Conservation (phyloP, 208 protist species). For the Acanthamoeba royreba region DNA sequence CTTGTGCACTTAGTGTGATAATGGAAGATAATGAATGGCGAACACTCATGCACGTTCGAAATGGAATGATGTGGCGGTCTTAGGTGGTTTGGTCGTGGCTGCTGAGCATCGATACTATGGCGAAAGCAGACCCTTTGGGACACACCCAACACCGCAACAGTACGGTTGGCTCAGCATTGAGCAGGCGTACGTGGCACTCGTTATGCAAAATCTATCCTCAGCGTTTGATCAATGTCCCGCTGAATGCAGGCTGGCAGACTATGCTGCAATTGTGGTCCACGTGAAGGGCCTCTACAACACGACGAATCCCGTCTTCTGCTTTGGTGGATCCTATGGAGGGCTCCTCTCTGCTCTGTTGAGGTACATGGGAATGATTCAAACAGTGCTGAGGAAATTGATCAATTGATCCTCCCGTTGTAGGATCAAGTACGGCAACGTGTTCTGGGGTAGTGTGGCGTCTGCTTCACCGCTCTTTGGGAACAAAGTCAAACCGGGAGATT, state of each 20-base stretch:
- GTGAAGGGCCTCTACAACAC: constrained; percentile 51
- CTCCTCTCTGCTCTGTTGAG: not conserved
- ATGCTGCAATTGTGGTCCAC: constrained; percentile 68
- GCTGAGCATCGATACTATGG: constrained; percentile 86
- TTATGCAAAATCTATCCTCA: too few relatives aligned
- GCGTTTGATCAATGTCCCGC: not conserved
- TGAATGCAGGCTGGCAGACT: constrained; percentile 80
- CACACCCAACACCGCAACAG: constrained; percentile 36
- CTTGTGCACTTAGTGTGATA: too few relatives aligned
- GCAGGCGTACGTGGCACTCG: constrained; percentile 77
- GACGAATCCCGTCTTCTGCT: constrained; percentile 71
- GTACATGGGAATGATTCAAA: not conserved
- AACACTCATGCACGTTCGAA: too few relatives aligned
- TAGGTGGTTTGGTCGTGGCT: constrained; percentile 83
- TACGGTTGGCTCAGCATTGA: constrained; percentile 69
- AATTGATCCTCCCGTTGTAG: too few relatives aligned
- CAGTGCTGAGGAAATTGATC: too few relatives aligned
- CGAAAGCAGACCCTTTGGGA: constrained; percentile 73
- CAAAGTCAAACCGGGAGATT: not conserved
- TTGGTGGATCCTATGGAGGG: constrained; percentile 82
- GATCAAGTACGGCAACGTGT: not conserved
- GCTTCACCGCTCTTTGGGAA: not conserved
- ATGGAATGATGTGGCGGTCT: too few relatives aligned
- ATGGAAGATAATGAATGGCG: too few relatives aligned
- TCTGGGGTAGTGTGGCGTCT: not conserved